Conservation (phyloP, 129 eudicot species). For the Cynara cardunculus region DNA sequence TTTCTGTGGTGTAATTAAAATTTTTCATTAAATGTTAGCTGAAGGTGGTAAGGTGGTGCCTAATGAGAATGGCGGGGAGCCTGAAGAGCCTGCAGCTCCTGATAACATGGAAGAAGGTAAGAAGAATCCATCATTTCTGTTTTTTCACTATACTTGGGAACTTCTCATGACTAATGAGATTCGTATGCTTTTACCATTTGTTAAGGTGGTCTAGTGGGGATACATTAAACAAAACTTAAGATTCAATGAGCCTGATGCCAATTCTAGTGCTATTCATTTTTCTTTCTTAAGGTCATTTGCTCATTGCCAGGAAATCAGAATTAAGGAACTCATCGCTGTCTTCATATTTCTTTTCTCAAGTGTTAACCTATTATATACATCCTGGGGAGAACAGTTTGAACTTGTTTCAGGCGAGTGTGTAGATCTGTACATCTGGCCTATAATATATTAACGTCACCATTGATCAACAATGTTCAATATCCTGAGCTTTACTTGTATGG, state of each 20-base stretch:
- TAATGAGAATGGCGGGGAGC: conserved; percentile 32
- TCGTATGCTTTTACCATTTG: not conserved
- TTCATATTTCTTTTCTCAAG: not conserved
- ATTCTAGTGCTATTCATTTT: not conserved
- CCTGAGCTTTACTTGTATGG: not conserved
- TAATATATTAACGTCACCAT: not conserved
- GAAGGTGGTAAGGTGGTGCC: conserved; percentile 38
- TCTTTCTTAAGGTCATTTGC: not conserved
- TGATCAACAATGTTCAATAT: not conserved
- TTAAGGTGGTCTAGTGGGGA: not conserved
- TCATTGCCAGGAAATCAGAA: not conserved
- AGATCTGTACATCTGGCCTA: not conserved
- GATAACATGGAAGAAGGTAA: conserved; percentile 42
- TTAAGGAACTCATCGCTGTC: not conserved
- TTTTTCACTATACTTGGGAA: not conserved
- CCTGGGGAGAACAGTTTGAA: not conserved
- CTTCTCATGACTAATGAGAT: not conserved
- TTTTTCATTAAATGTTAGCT: conserved; percentile 21
- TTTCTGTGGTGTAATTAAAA: not conserved
- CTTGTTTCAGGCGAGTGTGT: not conserved
- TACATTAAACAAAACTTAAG: not conserved
- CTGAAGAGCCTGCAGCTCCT: conserved; percentile 26
- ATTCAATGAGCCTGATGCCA: not conserved
- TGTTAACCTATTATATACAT: not conserved
- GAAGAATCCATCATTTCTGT: not conserved